Base-by-base conservation (phyloP, 177 flowering plant species). In the Telopea speciosissima region DNA sequence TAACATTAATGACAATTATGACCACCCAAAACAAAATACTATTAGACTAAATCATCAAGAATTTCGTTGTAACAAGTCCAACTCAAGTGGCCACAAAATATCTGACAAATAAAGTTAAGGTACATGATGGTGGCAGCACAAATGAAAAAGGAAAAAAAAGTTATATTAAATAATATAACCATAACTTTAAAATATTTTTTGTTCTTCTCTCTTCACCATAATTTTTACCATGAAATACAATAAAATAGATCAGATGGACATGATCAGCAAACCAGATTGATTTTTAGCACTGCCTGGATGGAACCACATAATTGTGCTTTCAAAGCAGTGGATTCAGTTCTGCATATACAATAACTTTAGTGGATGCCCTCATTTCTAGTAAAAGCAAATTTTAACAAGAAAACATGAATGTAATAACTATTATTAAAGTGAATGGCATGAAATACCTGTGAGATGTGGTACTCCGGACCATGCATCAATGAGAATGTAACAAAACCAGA, bases 361-460 rank as follows among this genome's bases (percentile, higher is more conserved):
- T 59, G 14, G 25, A n/a, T 59, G 11, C 23, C 26, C 14, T 61
- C 3, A 11, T 24, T 8, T 10, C 6, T 61, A 8, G 19, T 3
- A 63, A 28, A 31, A 19, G 17, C 9, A 36, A 24, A 22, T 60
- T 2, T 25, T 16, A n/a, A 63, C 5, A 11, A 44, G 33, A 44
- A 65, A 42, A 13, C 26, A 23, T 42, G 56, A 23, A 31, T 36
- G 68, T 69, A 63, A 5, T 19, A 4, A 40, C 22, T 11, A 66
- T 70, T 36, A 36, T 36, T 36, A 21, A 69, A 61, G 26, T 62
- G 22, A 49, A 65, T 64, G 62, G 25, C 36, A 22, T 7, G 40
- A 5, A 6, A 44, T 82, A 95, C 98, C 97, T 96, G 98, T 14
- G 93, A 88, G 70, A 88, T 80, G 79, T 96, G 99, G 81, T 90